phyloP scores from a whole-genome alignment of 805 yeast genomes.

The Yarrowia sp. region DNA sequence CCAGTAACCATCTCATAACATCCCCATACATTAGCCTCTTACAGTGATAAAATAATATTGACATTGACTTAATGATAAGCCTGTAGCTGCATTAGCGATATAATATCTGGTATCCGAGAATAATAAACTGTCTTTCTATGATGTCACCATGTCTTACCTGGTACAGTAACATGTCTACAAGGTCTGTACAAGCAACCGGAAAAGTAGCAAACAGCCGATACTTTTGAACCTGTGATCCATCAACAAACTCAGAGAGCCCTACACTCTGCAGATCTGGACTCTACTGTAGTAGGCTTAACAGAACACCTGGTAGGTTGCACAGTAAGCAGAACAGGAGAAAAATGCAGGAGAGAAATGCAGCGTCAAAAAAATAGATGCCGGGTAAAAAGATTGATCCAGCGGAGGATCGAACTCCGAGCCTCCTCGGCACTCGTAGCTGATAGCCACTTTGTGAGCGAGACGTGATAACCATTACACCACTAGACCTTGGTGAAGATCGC shows the following conservation, averaged over 20 bases:
- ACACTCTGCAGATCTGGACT: too few species aligned
- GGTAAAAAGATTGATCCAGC: constrained; percentile 21
- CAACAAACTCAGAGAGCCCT: too few species aligned
- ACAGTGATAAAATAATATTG: neutral
- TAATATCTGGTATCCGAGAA: too few species aligned
- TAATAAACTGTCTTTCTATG: too few species aligned
- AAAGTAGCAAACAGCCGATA: too few species aligned
- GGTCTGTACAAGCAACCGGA: too few species aligned
- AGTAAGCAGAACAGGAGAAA: too few species aligned
- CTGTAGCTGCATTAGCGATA: neutral
- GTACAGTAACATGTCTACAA: too few species aligned
- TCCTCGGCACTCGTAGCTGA: constrained; percentile 19
- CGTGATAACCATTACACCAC: constrained; percentile 28
- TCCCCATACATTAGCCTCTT: neutral
- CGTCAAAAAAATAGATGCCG: neutral
- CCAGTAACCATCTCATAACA: constrained; percentile 28
- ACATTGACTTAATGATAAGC: neutral
- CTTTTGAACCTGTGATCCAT: too few species aligned
- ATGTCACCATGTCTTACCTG: too few species aligned
- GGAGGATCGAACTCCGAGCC: constrained; percentile 27
- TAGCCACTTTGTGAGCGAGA: constrained; percentile 23
- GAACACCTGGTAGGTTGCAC: too few species aligned
- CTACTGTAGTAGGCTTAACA: too few species aligned
- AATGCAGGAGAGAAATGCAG: neutral
- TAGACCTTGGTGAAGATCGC: constrained; percentile 9